Percentiles rank a stretch among this genome's conserved stretches.
Conservation (phyloP, 2,329 filamentous ascomycete genomes). For the Botrytis cinerea region DNA sequence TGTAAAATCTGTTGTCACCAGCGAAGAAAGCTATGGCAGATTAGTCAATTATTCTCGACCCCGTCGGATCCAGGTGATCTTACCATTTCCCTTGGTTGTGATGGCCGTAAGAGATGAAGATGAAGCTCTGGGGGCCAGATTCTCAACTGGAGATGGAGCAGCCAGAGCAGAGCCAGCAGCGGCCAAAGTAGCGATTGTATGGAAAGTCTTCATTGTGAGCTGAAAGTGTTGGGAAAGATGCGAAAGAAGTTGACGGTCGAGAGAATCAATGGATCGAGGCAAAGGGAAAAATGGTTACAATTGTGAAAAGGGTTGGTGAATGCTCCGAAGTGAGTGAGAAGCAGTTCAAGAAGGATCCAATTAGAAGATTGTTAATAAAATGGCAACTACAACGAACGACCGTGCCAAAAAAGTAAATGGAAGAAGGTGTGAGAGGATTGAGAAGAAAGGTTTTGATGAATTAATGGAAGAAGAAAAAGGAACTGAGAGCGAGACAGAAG, state of each 20-base stretch:
- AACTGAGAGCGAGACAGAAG: not conserved
- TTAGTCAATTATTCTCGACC: slow-evolving; percentile 13
- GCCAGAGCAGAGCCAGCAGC: slow-evolving; percentile 32
- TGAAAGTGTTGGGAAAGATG: not conserved
- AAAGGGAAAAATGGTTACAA: not conserved
- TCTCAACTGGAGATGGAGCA: slow-evolving; percentile 31
- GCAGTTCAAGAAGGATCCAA: slow-evolving; percentile 26
- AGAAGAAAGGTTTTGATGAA: slow-evolving; percentile 16
- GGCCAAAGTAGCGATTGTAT: slow-evolving; percentile 38
- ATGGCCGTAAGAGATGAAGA: slow-evolving; percentile 35
- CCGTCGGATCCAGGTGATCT: not conserved
- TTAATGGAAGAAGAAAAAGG: not conserved
- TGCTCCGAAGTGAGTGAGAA: slow-evolving; percentile 36
- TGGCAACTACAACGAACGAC: slow-evolving; percentile 35
- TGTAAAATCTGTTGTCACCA: slow-evolving; percentile 50
- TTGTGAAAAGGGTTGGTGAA: slow-evolving; percentile 23
- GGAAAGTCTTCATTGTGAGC: slow-evolving; percentile 38
- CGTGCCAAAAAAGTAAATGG: slow-evolving; percentile 20
- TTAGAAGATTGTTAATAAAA: slow-evolving; percentile 29
- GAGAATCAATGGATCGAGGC: slow-evolving; percentile 10
- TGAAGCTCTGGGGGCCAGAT: slow-evolving; percentile 30
- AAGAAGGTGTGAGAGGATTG: slow-evolving; percentile 6
- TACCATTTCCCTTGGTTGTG: slow-evolving; percentile 42
- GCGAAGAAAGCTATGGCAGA: slow-evolving; percentile 37
- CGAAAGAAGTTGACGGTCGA: slow-evolving; percentile 2